Conservation (phyloP, 176 grass and related monocot genomes). For the Paspalum notatum region DNA sequence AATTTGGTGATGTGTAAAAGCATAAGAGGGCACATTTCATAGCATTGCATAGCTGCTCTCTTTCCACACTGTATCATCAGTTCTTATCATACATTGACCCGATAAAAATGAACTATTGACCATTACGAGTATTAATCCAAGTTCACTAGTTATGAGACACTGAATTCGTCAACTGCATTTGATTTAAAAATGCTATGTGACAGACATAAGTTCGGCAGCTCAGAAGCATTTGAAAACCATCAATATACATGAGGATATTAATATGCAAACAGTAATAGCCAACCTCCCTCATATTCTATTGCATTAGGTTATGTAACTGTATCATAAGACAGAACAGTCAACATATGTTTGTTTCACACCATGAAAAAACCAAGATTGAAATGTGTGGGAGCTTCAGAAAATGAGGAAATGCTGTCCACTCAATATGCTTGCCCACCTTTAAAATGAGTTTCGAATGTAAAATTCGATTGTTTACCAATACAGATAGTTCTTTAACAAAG, state of each 20-base stretch:
- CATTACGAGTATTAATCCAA: background rate
- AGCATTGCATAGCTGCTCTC: background rate
- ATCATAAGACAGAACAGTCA: background rate
- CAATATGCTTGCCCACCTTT: background rate
- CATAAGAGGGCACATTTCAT: background rate
- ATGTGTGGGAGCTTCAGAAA: no score
- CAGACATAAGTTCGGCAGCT: background rate
- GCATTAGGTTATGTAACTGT: background rate
- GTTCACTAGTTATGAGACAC: background rate
- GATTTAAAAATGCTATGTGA: background rate
- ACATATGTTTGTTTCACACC: background rate
- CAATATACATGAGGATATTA: background rate
- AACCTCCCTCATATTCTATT: background rate
- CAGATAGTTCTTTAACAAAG: constrained; percentile 22
- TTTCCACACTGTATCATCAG: background rate
- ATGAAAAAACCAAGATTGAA: background rate
- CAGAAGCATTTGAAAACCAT: background rate
- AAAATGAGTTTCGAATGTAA: background rate
- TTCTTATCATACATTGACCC: background rate
- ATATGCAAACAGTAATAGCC: background rate
- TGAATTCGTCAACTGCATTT: background rate
- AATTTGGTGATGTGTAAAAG: background rate
- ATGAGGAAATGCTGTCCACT: background rate
- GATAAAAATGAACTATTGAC: background rate
- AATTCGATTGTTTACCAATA: background rate